Conservation (phyloP, 176 grass and related monocot species). For the Melocanna baccifera region DNA sequence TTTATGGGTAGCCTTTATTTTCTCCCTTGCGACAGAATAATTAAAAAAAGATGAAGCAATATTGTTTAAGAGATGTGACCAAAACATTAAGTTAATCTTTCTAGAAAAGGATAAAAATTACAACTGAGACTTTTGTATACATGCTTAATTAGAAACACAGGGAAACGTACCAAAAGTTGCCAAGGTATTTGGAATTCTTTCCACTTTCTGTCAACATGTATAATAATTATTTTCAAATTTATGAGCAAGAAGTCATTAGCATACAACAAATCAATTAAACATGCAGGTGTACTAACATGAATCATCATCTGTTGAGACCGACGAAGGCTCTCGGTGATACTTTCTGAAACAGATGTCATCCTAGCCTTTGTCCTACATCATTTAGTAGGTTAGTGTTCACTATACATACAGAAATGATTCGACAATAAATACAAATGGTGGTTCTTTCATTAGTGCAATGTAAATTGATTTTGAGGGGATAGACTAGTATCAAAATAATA, state of each 20-base stretch:
- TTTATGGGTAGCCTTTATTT: not conserved
- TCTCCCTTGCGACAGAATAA: not conserved
- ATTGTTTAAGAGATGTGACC: not conserved
- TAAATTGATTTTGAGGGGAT: too few species aligned
- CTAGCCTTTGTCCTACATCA: too few species aligned
- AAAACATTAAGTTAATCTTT: not conserved
- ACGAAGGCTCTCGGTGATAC: too few species aligned
- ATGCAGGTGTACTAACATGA: too few species aligned
- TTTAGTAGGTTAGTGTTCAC: not conserved
- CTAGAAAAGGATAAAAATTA: not conserved
- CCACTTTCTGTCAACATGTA: slow-evolving; percentile 34
- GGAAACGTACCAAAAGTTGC: slow-evolving; percentile 67
- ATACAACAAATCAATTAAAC: not conserved
- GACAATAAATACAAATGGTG: not conserved
- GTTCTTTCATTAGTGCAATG: not conserved
- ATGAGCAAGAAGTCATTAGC: not conserved
- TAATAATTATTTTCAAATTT: not conserved
- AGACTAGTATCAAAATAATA: too few species aligned
- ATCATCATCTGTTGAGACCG: too few species aligned
- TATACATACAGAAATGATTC: not conserved
- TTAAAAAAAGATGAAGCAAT: not conserved
- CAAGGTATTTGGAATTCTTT: slow-evolving; percentile 5
- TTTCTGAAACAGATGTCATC: too few species aligned
- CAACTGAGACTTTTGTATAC: not conserved
- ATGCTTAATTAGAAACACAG: not conserved